These are phyloP conservation scores for Penicillium olsonii DNA, from an alignment of 2,329 filamentous ascomycete genomes.

Conservation along the genomic window DNA sequence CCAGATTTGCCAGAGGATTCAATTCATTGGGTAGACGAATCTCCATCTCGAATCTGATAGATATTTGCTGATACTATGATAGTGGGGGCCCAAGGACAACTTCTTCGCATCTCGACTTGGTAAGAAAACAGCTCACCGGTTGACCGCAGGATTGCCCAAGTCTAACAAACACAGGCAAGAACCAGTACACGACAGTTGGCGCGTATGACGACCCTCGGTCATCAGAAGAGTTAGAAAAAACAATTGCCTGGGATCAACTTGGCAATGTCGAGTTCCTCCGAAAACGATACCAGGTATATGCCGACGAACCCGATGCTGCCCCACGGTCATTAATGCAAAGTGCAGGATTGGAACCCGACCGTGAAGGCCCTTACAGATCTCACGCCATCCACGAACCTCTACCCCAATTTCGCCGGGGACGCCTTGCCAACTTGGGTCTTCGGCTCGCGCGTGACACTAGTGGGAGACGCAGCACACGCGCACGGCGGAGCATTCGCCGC, in stretches of 20 bases:
- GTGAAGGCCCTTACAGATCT: conserved; percentile 44
- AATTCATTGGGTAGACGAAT: conserved; percentile 38
- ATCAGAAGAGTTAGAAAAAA: conserved; percentile 30
- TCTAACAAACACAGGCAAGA: conserved; percentile 23
- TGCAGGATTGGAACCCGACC: conserved; percentile 46
- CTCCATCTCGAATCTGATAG: neutral
- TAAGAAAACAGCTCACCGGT: conserved; percentile 3
- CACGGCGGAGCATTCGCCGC: conserved; percentile 35
- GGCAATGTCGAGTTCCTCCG: conserved; percentile 41
- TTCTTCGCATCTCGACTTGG: conserved; percentile 50
- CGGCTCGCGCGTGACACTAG: conserved; percentile 28
- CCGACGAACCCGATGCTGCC: neutral
- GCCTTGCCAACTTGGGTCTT: conserved; percentile 47
- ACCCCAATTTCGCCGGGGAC: conserved; percentile 47
- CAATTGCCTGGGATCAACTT: conserved; percentile 41
- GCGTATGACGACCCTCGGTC: conserved; percentile 44
- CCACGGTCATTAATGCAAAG: conserved; percentile 20
- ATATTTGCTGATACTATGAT: neutral
- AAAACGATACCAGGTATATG: conserved; percentile 27
- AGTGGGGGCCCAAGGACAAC: conserved; percentile 47
- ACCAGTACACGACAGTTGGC: conserved; percentile 47
- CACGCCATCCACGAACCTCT: conserved; percentile 44
- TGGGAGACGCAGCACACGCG: conserved; percentile 34
- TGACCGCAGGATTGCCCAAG: neutral
- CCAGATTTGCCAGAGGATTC: conserved; percentile 45